phyloP scores from a whole-genome alignment of 345 rosid genomes.

The Pugionium dolabratum region DNA sequence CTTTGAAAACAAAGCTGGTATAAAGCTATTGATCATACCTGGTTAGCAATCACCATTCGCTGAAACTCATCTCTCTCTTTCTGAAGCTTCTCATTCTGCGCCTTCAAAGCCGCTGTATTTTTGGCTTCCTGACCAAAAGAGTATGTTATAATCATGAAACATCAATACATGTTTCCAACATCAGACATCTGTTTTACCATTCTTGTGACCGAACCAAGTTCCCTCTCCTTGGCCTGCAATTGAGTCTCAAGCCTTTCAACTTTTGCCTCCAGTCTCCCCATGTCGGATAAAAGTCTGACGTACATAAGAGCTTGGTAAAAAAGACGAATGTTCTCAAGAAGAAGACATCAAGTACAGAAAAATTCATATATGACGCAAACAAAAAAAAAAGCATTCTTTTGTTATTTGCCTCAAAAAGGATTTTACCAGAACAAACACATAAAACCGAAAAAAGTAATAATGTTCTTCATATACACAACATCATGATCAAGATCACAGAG shows the following conservation, averaged over 20 bases:
- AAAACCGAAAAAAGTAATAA: constrained; percentile 15
- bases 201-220: constrained; percentile 86
- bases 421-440: too few relatives aligned
- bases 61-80: constrained; percentile 98
- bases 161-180: too few relatives aligned
- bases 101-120: constrained; percentile 77
- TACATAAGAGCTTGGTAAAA: too few relatives aligned
- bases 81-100: constrained; percentile 86
- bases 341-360: too few relatives aligned
- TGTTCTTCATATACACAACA: background rate
- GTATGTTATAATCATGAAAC: too few relatives aligned
- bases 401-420: too few relatives aligned
- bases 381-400: too few relatives aligned
- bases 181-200: too few relatives aligned
- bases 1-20: background rate
- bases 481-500: too few relatives aligned
- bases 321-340: too few relatives aligned
- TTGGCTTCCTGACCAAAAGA: too few relatives aligned
- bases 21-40: constrained; percentile 66
- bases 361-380: too few relatives aligned
- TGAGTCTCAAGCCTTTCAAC: constrained; percentile 91
- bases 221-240: constrained; percentile 84
- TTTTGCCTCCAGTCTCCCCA: constrained; percentile 85
- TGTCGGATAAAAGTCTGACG: constrained; percentile 68
- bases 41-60: constrained; percentile 94